phyloP scores from a whole-genome alignment of 352 stramenopile genomes.

The Pythium graminicola region DNA sequence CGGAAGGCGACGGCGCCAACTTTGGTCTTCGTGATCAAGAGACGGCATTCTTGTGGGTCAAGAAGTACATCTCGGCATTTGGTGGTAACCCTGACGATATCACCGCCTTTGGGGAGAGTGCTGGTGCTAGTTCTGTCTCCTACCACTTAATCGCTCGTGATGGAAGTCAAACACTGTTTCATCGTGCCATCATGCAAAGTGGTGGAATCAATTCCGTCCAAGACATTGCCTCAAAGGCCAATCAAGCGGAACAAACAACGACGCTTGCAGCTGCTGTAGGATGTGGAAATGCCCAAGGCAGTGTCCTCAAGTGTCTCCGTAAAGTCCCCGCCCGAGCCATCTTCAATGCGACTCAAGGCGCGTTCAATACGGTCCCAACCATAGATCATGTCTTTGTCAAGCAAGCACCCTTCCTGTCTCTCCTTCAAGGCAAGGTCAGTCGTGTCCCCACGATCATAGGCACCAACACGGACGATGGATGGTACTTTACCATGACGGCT shows the following conservation, averaged over 20 bases:
- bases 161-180: not conserved
- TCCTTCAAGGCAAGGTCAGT: constrained; percentile 8
- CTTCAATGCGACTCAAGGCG: not conserved
- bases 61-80: not conserved
- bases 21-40: not conserved
- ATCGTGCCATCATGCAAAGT: constrained; percentile 7
- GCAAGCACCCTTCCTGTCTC: not conserved
- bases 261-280: not conserved
- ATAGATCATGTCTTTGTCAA: constrained; percentile 10
- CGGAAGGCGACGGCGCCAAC: not conserved
- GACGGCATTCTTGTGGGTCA: not conserved
- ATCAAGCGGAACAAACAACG: not conserved
- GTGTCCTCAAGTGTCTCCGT: constrained; percentile 3
- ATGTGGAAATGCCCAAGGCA: not conserved
- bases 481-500: not conserved
- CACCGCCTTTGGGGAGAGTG: not conserved
- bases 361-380: not conserved
- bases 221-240: not conserved
- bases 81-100: not conserved
- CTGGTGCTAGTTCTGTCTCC: not conserved
- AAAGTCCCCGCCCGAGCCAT: not conserved
- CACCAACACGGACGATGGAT: constrained; percentile 16
- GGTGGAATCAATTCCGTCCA: not conserved
- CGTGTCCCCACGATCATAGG: constrained; percentile 11
- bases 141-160: not conserved